Evolutionary conservation across 306 rosid species (phyloP).

Genomic region (Malus sieversii): DNA sequence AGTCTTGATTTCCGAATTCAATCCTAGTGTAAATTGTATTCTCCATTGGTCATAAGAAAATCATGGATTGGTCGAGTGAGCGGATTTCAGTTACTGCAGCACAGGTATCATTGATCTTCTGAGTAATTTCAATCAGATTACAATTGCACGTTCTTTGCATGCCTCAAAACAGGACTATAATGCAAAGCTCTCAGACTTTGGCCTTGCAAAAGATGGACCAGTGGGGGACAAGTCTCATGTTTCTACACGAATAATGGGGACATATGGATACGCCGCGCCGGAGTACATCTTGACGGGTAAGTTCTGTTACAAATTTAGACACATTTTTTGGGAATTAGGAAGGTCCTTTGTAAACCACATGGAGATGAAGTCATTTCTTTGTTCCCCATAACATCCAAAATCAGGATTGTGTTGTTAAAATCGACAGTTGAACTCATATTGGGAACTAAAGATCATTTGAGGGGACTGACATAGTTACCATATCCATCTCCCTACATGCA

Average conservation of each 20-base stretch:
- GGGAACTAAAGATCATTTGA: neutral
- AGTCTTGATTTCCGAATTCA: neutral
- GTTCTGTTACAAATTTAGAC: neutral
- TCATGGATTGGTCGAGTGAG: neutral
- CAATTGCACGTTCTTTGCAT: neutral
- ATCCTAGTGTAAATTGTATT: neutral
- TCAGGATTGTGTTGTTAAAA: neutral
- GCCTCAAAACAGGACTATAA: conserved; percentile 66
- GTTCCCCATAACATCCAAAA: neutral
- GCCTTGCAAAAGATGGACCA: conserved; percentile 96
- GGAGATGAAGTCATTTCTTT: neutral
- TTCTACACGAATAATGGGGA: conserved; percentile 95
- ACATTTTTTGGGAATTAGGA: neutral
- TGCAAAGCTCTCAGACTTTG: conserved; percentile 95
- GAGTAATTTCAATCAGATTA: neutral
- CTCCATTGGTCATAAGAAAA: neutral
- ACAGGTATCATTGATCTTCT: neutral
- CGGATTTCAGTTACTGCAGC: neutral
- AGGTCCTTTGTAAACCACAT: neutral
- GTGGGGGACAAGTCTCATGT: conserved; percentile 95
- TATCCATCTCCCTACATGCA: conserved; percentile 23
- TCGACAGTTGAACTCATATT: neutral
- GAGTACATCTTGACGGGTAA: conserved; percentile 93
- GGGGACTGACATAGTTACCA: neutral
- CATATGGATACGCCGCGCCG: conserved; percentile 98